Base-by-base conservation (phyloP, 768 basidiomycete genomes). In the Russula sp. region DNA sequence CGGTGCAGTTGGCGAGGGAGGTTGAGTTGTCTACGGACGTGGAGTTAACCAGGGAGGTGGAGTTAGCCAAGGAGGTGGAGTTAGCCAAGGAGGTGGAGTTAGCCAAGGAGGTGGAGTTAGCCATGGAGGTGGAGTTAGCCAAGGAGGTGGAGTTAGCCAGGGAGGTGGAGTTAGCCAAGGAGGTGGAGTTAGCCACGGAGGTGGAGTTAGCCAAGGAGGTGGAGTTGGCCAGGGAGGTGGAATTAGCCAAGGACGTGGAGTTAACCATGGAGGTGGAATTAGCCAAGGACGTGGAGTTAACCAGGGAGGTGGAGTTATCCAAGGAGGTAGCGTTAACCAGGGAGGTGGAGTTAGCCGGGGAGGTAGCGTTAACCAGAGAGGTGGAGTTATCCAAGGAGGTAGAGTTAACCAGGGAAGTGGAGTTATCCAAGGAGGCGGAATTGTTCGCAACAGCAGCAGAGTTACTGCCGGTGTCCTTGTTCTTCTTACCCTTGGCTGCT, bases 381-480 rank as follows among this genome's bases (percentile, higher is more conserved):
- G 34, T 54, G 9, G 52, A n/a, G 52, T 53, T 36, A 30, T 48
- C 48, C n/a, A n/a, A n/a, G n/a, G n/a, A n/a, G n/a, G n/a, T n/a
- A n/a, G n/a, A n/a, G n/a, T n/a, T n/a, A n/a, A n/a, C n/a, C n/a
- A n/a, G n/a, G n/a, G n/a, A n/a, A n/a, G n/a, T n/a, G n/a, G n/a
- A n/a, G n/a, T n/a, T n/a, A n/a, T n/a, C n/a, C n/a, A n/a, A n/a
- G n/a, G n/a, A n/a, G n/a, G n/a, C n/a, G n/a, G n/a, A n/a, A n/a
- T n/a, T n/a, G n/a, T n/a, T n/a, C n/a, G n/a, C n/a, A n/a, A n/a
- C n/a, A n/a, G n/a, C n/a, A n/a, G n/a, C n/a, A n/a, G n/a, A n/a
- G n/a, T n/a, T 32, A 7, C 6, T 44, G 42, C 42, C 20, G 5
- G 16, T 44, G 18, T 20, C 7, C 18, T 44, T 44, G 42, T 7